Base-by-base conservation (phyloP, 257 asterid species). In the Thymus quinquecostatus region DNA sequence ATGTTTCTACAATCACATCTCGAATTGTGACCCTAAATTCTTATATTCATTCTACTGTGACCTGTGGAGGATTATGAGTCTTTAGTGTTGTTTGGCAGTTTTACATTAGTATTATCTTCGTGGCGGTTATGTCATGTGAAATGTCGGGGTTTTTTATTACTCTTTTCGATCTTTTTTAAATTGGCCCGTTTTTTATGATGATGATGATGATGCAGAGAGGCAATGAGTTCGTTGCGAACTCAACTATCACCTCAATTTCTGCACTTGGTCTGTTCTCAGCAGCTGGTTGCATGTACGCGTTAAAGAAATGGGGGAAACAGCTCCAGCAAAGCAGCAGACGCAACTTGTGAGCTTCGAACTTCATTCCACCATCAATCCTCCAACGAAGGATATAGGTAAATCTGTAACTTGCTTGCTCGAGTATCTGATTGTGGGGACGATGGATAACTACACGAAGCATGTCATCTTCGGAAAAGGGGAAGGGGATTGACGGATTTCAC, bases 251-350 rank as follows among this genome's bases (percentile, higher is more conserved):
- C 49, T 81, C 83, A 13, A 33, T 82, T 68, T 88, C 86, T 2
- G 89, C 95, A 30, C 66, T 85, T 44, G 86, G 92, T 63, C 80
- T 89, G 32, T 88, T 88, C 72, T 82, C 95, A 6, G 88, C 94
- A 28, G 96, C 92, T 64, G 84, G 87, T 58, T 88, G 96, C 85
- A 88, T 92, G 96, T 75, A 84, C 82, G 68, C 83, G 75, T 79
- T 92, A 71, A 88, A 77, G 72, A 89, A 78, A 54, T 80, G 86
- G 78, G 98, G 92, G 54, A 88, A 85, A 82, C 96, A 87, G 67
- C 91, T 82, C 75, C 89, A 86, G 79, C 94, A 83, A 69, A 83
- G 83, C 59, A 80, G 83, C 59, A 80, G 82, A 81, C 92, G 76
- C 72, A 79, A 76, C 80, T 80, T 82, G 81, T 92, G 86, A 85